These are phyloP conservation scores for Phytophthora ohioensis DNA, from an alignment of 352 stramenopile species.

Conservation along the genomic window DNA sequence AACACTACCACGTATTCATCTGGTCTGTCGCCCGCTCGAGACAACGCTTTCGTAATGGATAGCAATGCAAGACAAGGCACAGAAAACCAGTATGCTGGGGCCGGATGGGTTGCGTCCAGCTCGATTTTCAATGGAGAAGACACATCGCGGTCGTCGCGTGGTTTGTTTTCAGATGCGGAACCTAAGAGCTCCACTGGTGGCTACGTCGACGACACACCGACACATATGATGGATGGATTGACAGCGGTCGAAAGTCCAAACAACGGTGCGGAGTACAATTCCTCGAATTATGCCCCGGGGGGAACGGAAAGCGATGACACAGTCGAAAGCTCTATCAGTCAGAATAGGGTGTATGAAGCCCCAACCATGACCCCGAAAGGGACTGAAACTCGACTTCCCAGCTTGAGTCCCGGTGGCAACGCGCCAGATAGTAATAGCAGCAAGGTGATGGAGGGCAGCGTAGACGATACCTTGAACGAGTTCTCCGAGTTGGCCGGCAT, in stretches of 20 bases:
- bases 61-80: background rate
- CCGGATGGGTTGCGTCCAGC: slow-evolving; percentile 21
- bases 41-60: slow-evolving; percentile 4
- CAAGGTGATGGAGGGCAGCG: slow-evolving; percentile 34
- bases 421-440: slow-evolving; percentile 19
- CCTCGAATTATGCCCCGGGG: slow-evolving; percentile 8
- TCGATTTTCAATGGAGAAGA: slow-evolving; percentile 11
- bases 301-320: slow-evolving; percentile 2
- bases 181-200: slow-evolving; percentile 6
- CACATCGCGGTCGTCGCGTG: slow-evolving; percentile 15
- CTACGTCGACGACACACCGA: slow-evolving; percentile 11
- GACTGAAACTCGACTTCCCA: slow-evolving; percentile 26
- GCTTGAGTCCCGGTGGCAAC: slow-evolving; percentile 13
- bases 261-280: slow-evolving; percentile 1
- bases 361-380: slow-evolving; percentile 19
- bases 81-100: slow-evolving; percentile 20
- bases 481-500: slow-evolving; percentile 81
- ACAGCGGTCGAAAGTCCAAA: slow-evolving; percentile 12
- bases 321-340: slow-evolving; percentile 9
- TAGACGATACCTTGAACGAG: slow-evolving; percentile 75
- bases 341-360: slow-evolving; percentile 22
- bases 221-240: slow-evolving; percentile 25
- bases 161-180: slow-evolving; percentile 22
- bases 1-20: slow-evolving; percentile 23
- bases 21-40: slow-evolving; percentile 3